These are phyloP conservation scores for Cryoendolithus antarcticus DNA, from an alignment of 2,329 filamentous ascomycete species.

Conservation along the genomic window DNA sequence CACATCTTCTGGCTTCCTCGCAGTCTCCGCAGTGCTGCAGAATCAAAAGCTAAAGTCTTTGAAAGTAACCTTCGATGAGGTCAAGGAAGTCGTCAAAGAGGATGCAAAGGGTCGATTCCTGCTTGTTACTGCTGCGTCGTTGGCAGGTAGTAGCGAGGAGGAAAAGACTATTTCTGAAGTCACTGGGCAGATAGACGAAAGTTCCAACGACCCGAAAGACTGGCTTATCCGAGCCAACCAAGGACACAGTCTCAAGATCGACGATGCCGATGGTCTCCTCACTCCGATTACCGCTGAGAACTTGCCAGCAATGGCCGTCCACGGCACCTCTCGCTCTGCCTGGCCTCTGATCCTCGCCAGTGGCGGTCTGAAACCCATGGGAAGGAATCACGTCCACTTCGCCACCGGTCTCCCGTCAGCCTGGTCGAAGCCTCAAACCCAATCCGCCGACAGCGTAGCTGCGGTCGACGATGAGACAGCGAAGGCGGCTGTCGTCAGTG, in stretches of 20 bases:
- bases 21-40: conserved; percentile 45
- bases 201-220: conserved; percentile 41
- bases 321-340: conserved; percentile 76
- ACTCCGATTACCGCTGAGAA: conserved; percentile 47
- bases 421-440: conserved; percentile 9
- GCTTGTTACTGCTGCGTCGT: conserved; percentile 43
- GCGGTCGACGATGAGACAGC: too few relatives aligned
- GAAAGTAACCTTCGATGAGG: conserved; percentile 61
- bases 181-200: not conserved
- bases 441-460: too few relatives aligned
- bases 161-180: too few relatives aligned
- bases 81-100: conserved; percentile 54
- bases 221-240: conserved; percentile 93
- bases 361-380: conserved; percentile 72
- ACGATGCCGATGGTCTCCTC: conserved; percentile 54
- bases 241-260: conserved; percentile 72
- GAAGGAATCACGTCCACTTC: conserved; percentile 80
- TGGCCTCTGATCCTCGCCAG: conserved; percentile 63
- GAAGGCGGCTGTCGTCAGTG: conserved; percentile 25
- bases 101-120: conserved; percentile 90
- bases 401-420: conserved; percentile 55
- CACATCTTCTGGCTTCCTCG: conserved; percentile 47
- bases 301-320: conserved; percentile 48
- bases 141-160: too few relatives aligned
- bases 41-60: conserved; percentile 54